Conservation (phyloP, 2,329 filamentous ascomycete genomes). For the Ceratocystis harringtonii region DNA sequence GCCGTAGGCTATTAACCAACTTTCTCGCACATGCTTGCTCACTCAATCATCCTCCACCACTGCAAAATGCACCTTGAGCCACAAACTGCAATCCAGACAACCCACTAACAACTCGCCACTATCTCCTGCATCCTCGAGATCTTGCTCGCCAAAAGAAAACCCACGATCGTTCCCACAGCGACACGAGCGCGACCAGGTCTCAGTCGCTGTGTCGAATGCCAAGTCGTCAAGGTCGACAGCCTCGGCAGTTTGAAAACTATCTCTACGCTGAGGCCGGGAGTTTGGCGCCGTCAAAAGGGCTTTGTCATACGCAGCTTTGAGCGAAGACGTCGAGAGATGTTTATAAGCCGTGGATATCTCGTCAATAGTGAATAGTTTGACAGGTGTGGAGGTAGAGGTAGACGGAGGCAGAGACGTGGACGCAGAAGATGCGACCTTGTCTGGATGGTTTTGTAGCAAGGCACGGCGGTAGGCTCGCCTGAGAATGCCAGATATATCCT, state of each 20-base stretch:
- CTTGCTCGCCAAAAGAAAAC: slow-evolving; percentile 42
- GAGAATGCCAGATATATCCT: slow-evolving; percentile 33
- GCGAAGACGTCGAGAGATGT: slow-evolving; percentile 36
- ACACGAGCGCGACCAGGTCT: slow-evolving; percentile 42
- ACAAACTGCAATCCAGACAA: slow-evolving; percentile 51
- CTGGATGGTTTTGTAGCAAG: slow-evolving; percentile 50
- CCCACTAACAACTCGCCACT: slow-evolving; percentile 48
- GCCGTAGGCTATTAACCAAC: no score
- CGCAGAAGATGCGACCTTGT: slow-evolving; percentile 29
- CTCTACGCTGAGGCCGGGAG: slow-evolving; percentile 17
- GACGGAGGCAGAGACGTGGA: not conserved
- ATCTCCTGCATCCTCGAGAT: slow-evolving; percentile 43
- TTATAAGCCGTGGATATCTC: slow-evolving; percentile 47
- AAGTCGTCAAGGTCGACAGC: slow-evolving; percentile 52
- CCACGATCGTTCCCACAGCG: slow-evolving; percentile 49
- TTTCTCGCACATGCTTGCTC: not conserved
- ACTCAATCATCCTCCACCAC: slow-evolving; percentile 28
- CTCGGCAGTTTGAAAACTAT: slow-evolving; percentile 46
- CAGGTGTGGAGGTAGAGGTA: slow-evolving; percentile 5
- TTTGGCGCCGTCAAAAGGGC: slow-evolving; percentile 26
- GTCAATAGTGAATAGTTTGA: slow-evolving; percentile 38
- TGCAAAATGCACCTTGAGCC: slow-evolving; percentile 49
- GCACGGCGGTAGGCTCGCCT: slow-evolving; percentile 51
- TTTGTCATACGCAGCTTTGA: slow-evolving; percentile 40
- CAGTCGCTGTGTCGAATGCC: slow-evolving; percentile 33